Base-by-base conservation (phyloP, 805 yeast species). In the Cyberlindnera misumaiensis region DNA sequence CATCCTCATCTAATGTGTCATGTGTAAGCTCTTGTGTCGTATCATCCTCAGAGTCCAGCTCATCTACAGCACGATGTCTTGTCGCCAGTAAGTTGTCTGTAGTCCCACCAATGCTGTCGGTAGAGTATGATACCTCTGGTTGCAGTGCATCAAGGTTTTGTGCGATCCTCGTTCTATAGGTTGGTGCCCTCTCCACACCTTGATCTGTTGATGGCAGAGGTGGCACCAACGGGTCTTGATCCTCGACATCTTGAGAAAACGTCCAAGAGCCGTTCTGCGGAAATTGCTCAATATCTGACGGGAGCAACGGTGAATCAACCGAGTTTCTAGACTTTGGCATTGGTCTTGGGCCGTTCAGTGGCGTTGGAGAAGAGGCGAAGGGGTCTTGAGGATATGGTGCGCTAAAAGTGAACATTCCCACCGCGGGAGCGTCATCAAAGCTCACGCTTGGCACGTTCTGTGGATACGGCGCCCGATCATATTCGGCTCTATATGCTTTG, bases 301-400 rank as follows among this genome's bases (percentile, higher is more conserved):
- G 39, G 1, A 32, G 33, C 2, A 40, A 32, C 7, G 43, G 35
- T 1, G 48, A 44, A 3, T 26, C 31, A 7, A n/a, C 11, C 5
- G 36, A 26, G 18, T 16, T 27, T 8, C n/a, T 27, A 5, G 47
- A 24, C 12, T 38, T 5, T 5, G 59, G 56, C 53, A 50, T 51
- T 14, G 59, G 59, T 32, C 59, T 51, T 10, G 59, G 57, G 0
- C 58, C 58, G 8, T 43, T 39, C 5, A 52, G 48, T 25, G 40
- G 51, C 3, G 46, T 34, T 5, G 36, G 36, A 11, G 44, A 35
- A 4, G 22, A 22, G 2, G 28, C 11, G 13, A 37, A 22, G 26
- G 41, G 34, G 11, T 40, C 42, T 11, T 37, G 17, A 12, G 56
- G 51, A 30, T 52, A 50, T 18, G 56, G 56, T 1, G 53, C 46